phyloP scores from a whole-genome alignment of 805 yeast species.

The Wickerhamiella occidentalis region DNA sequence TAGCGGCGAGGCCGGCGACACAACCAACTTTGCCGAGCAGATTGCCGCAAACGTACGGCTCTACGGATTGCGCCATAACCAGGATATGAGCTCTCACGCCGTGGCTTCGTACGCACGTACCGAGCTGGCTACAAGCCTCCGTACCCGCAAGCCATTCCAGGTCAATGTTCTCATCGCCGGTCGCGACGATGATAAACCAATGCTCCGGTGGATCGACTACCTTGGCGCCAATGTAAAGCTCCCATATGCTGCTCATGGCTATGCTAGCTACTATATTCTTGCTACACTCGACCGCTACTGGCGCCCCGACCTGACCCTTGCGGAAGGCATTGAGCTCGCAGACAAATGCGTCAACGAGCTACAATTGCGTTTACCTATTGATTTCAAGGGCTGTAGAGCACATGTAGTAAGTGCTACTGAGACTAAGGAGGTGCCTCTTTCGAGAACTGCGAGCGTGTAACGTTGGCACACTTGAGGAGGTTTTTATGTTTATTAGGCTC shows the following conservation, averaged over 20 bases:
- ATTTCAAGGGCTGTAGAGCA: conserved; percentile 74
- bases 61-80: conserved; percentile 71
- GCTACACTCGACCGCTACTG: conserved; percentile 86
- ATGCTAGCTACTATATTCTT: conserved; percentile 90
- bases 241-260: conserved; percentile 97
- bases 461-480: too few relatives aligned
- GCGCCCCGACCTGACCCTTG: conserved; percentile 57
- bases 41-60: conserved; percentile 86
- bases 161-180: conserved; percentile 88
- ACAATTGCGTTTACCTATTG: conserved; percentile 77
- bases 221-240: conserved; percentile 81
- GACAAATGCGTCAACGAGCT: conserved; percentile 67
- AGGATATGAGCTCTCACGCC: conserved; percentile 72
- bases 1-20: conserved; percentile 95
- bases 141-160: conserved; percentile 94
- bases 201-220: conserved; percentile 82
- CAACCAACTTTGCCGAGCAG: conserved; percentile 88
- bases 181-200: conserved; percentile 52
- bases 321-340: conserved; percentile 68
- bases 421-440: conserved; percentile 22
- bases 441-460: not conserved
- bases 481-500: too few relatives aligned
- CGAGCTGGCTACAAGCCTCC: conserved; percentile 72
- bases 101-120: conserved; percentile 81
- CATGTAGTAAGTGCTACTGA: conserved; percentile 58